These are phyloP conservation scores for Spirogloea muscicola DNA, from an alignment of 139 green algal genomes.

Conservation along the genomic window DNA sequence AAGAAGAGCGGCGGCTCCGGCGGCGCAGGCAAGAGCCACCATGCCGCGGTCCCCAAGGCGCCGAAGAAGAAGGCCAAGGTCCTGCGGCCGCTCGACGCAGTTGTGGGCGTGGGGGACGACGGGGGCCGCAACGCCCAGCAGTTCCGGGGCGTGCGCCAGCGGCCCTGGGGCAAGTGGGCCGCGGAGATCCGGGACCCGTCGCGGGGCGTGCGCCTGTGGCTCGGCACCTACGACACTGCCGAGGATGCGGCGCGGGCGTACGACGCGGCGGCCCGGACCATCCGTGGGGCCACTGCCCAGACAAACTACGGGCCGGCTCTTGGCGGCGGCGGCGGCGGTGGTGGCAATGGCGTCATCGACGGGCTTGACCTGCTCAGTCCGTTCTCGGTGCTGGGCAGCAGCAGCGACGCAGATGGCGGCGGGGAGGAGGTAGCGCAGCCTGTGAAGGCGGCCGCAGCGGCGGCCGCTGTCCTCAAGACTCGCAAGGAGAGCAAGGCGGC, in stretches of 20 bases:
- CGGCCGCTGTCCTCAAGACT: not conserved
- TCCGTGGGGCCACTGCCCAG: conserved; percentile 72
- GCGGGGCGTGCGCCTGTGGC: conserved; percentile 74
- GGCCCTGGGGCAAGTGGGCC: conserved; percentile 94
- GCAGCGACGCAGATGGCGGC: not conserved
- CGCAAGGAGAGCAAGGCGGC: conserved; percentile 22
- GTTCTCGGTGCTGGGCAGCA: too few species aligned
- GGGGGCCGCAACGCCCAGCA: too few species aligned
- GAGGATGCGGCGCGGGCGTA: conserved; percentile 91
- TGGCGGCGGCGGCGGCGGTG: not conserved
- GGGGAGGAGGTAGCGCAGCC: not conserved
- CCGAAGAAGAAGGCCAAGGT: too few species aligned
- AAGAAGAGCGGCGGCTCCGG: too few species aligned
- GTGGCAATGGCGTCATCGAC: not conserved
- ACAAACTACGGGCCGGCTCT: conserved; percentile 72
- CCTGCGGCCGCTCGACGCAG: too few species aligned
- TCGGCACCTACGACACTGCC: conserved; percentile 94
- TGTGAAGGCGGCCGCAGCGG: not conserved
- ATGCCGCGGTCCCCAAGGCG: too few species aligned
- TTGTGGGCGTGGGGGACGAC: too few species aligned
- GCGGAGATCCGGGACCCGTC: conserved; percentile 95
- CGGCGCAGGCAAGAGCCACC: too few species aligned
- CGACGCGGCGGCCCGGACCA: conserved; percentile 79
- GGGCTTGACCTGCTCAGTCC: too few species aligned
- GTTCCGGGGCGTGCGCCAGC: conserved; percentile 89